Percentiles rank a stretch among this genome's conserved stretches.
Conservation (phyloP, 2,329 filamentous ascomycete genomes). For the Fusarium sp. region DNA sequence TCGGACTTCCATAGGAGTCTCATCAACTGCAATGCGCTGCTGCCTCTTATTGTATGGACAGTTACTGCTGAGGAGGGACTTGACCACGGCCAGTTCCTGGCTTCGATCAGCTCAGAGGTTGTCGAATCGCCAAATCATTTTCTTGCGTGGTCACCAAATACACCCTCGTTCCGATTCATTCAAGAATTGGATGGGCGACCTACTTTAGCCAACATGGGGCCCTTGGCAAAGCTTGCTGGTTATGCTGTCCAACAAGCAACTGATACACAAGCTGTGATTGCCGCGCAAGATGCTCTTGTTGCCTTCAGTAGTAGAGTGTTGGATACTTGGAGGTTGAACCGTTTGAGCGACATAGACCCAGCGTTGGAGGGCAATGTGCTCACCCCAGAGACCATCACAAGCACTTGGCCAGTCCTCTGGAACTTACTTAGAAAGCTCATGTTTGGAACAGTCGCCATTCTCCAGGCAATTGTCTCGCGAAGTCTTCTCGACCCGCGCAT, state of each 20-base stretch:
- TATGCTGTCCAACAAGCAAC: conserved; percentile 71
- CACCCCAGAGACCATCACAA: conserved; percentile 73
- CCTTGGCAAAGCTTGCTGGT: conserved; percentile 73
- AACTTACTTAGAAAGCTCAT: conserved; percentile 79
- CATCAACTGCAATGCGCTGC: conserved; percentile 76
- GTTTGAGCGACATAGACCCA: conserved; percentile 78
- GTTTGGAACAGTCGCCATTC: conserved; percentile 79
- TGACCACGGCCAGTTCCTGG: conserved; percentile 80
- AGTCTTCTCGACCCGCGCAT: conserved; percentile 65
- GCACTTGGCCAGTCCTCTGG: conserved; percentile 80
- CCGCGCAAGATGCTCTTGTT: conserved; percentile 71
- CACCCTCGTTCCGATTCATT: conserved; percentile 71
- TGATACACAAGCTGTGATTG: conserved; percentile 61
- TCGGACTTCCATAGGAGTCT: conserved; percentile 69
- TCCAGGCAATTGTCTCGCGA: conserved; percentile 80
- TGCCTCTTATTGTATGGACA: conserved; percentile 77
- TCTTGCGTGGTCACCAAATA: conserved; percentile 74
- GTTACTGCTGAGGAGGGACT: conserved; percentile 81
- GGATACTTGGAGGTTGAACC: conserved; percentile 80
- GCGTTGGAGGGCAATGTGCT: conserved; percentile 74
- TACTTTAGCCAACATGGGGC: conserved; percentile 75
- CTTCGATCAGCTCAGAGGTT: conserved; percentile 76
- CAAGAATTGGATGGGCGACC: conserved; percentile 71
- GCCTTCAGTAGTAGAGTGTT: conserved; percentile 75
- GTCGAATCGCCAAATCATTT: conserved; percentile 57